Evolutionary conservation across 495 filamentous ascomycete species (phyloP), one percentile per base, ranked within the genome.

Genomic region (Xylaria acuta): DNA sequence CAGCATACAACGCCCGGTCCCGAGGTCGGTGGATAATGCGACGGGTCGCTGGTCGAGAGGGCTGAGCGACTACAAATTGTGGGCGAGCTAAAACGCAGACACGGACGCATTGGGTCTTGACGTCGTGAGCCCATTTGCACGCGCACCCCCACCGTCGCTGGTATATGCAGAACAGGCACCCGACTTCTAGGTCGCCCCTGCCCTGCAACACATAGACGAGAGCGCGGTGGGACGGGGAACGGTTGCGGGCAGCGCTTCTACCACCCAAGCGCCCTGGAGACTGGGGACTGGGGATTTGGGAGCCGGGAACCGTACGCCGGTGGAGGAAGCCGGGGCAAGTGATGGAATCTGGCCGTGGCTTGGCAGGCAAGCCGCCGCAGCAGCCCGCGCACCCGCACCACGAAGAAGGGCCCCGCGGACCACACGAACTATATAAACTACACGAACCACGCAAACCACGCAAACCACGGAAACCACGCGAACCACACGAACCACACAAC

Each of bases 341-440:
- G 47, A 72, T 72, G 70, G 70, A 59, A 56, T 72, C 63, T 60
- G 63, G 40, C n/a, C 63, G 43, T 20, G 53, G 16, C 14, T 11
- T 27, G 63, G 70, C 70, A 59, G 70, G 70, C 47, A 18, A 27
- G 49, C 69, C 68, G 68, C 68, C 47, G 59, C 69, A 36, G 3
- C 41, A 49, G 25, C 63, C 54, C 30, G 30, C 54, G 30, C 18
- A 18, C 18, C 54, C 54, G 5, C 54, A 5, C 12, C n/a, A 5
- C 54, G 12, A 59, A 54, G 51, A 54, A 34, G 54, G 20, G n/a
- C n/a, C n/a, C 7, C 36, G 36, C 7, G 1, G 20, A 36, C 18
- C 27, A 59, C 14, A 36, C 18, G 30, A 59, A 14, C 51, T 30
- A 22, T 12, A 58, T 5, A 30, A 36, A 36, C n/a, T 25, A 2